These are phyloP conservation scores for Pezicula neosporulosa DNA, from an alignment of 2,329 filamentous ascomycete species.

Conservation along the genomic window DNA sequence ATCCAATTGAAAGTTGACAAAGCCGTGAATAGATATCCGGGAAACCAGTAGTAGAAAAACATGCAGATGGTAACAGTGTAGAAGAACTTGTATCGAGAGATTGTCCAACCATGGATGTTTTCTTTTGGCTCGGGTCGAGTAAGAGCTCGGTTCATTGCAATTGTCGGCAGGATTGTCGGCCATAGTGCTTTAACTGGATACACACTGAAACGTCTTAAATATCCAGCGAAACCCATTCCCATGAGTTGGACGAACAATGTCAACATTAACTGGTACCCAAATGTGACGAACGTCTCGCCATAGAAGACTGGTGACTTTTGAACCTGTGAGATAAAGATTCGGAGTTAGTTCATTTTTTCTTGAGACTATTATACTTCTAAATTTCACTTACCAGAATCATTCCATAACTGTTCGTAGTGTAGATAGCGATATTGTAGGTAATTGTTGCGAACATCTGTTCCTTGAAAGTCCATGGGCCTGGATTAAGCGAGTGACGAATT, in stretches of 20 bases:
- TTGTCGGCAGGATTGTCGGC: conserved; percentile 10
- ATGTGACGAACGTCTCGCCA: conserved; percentile 34
- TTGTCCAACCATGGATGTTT: conserved; percentile 14
- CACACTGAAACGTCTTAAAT: conserved; percentile 12
- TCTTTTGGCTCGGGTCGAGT: conserved; percentile 8
- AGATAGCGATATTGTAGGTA: conserved; percentile 13
- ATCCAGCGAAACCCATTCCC: conserved; percentile 16
- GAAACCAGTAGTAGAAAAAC: conserved; percentile 19
- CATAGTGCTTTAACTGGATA: conserved; percentile 14
- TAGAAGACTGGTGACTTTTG: conserved; percentile 33
- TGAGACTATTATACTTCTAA: too few relatives aligned
- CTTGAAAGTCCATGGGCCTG: conserved; percentile 14
- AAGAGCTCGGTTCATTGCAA: conserved; percentile 15
- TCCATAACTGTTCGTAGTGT: conserved; percentile 12
- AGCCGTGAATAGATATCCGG: conserved; percentile 27
- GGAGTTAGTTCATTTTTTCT: too few relatives aligned
- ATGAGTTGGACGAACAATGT: conserved; percentile 15
- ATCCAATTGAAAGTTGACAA: conserved; percentile 30
- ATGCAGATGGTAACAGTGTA: conserved; percentile 8
- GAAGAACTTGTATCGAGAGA: conserved; percentile 17
- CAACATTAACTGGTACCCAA: conserved; percentile 37
- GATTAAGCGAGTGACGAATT: conserved; percentile 26
- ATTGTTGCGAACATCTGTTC: conserved; percentile 19
- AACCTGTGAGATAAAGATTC: background rate
- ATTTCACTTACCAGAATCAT: conserved; percentile 5